These are phyloP conservation scores for Suhomyces coccinellae DNA, from an alignment of 1,139 yeast genomes.

Conservation along the genomic window DNA sequence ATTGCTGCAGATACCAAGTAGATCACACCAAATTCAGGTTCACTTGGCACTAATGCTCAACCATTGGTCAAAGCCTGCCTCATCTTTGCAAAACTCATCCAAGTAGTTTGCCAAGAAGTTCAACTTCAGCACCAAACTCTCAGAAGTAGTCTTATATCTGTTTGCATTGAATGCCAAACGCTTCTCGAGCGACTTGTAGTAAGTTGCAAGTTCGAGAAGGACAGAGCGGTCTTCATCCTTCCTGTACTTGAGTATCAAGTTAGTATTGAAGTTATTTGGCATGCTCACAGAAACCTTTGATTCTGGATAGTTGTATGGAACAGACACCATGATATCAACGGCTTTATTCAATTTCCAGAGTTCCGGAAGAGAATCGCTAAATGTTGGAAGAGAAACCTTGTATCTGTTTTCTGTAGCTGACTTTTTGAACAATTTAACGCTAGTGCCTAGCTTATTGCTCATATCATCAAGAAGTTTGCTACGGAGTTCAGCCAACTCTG, in stretches of 20 bases:
- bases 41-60: neutral
- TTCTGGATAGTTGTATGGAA: conserved; percentile 20
- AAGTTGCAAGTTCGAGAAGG: conserved; percentile 18
- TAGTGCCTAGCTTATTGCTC: conserved; percentile 23
- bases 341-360: conserved; percentile 17
- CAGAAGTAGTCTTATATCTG: conserved; percentile 17
- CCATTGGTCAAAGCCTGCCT: conserved; percentile 18
- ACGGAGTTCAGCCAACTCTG: conserved; percentile 17
- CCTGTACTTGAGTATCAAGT: conserved; percentile 22
- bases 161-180: conserved; percentile 26
- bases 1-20: too few relatives aligned
- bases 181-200: conserved; percentile 24
- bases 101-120: conserved; percentile 35
- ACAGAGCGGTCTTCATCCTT: conserved; percentile 14
- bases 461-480: conserved; percentile 24
- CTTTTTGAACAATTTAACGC: conserved; percentile 29
- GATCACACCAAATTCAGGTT: too few relatives aligned
- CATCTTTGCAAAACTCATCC: conserved; percentile 23
- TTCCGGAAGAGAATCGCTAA: conserved; percentile 14
- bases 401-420: conserved; percentile 21
- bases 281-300: conserved; percentile 20
- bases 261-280: conserved; percentile 27
- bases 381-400: conserved; percentile 25
- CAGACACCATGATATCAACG: conserved; percentile 20
- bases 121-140: conserved; percentile 24